Evolutionary conservation across 345 rosid species (phyloP).

Genomic region (Microcos paniculata): DNA sequence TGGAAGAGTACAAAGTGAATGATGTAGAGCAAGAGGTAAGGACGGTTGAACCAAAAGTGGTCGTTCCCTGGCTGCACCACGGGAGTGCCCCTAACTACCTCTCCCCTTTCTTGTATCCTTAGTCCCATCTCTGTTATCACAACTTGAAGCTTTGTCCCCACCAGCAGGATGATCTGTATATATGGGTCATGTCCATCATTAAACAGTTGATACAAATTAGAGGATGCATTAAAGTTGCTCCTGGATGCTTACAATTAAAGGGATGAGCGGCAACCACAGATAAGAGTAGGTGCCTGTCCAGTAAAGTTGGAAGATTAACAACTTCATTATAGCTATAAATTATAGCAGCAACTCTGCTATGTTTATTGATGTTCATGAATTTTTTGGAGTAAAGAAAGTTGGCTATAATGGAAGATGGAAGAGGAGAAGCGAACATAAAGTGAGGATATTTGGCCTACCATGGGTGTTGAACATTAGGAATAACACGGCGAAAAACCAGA

Average conservation of each 20-base stretch:
- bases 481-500: not conserved
- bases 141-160: constrained; percentile 5
- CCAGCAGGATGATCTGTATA: not conserved
- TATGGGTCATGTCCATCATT: not conserved
- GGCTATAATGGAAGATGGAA: not conserved
- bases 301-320: not conserved
- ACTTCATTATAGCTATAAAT: not conserved
- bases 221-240: not conserved
- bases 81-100: not conserved
- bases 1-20: not conserved
- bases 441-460: not conserved
- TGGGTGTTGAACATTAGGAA: not conserved
- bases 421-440: not conserved
- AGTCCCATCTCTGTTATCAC: not conserved
- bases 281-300: not conserved
- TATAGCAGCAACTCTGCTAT: not conserved
- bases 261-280: not conserved
- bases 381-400: not conserved
- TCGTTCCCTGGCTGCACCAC: not conserved
- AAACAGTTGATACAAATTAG: not conserved
- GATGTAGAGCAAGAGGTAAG: not conserved
- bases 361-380: too few relatives aligned
- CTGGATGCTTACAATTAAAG: not conserved
- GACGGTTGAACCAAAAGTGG: constrained; percentile 2
- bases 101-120: not conserved